Evolutionary conservation across 164 flowering plant species (phyloP).

Genomic region (Stephania cephalantha): DNA sequence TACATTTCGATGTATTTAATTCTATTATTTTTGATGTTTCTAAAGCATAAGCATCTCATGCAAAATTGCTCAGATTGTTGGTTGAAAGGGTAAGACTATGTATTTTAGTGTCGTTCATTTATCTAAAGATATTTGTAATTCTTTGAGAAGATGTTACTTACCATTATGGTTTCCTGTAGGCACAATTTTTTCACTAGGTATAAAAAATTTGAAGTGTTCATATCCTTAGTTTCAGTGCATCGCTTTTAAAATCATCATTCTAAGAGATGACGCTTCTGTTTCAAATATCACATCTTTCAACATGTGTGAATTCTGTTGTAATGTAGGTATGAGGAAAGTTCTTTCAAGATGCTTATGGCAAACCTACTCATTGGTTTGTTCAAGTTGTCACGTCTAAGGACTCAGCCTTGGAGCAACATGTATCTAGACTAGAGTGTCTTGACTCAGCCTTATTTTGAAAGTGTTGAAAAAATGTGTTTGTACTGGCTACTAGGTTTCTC

Average conservation of each 20-base stretch:
- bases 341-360: background rate
- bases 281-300: background rate
- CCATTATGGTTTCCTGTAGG: background rate
- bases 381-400: background rate
- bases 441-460: no score
- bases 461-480: no score
- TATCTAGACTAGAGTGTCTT: no score
- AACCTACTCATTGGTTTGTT: background rate
- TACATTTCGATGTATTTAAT: background rate
- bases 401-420: no score
- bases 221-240: no score
- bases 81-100: background rate
- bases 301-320: background rate
- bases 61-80: background rate
- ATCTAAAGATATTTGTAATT: background rate
- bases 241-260: no score
- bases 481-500: no score
- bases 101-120: background rate
- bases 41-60: background rate
- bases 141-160: background rate
- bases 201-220: no score
- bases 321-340: background rate
- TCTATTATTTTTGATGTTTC: background rate
- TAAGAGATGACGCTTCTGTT: no score
- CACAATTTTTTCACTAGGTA: no score